phyloP scores from a whole-genome alignment of 208 protist species.

The Crithidia sp. region DNA sequence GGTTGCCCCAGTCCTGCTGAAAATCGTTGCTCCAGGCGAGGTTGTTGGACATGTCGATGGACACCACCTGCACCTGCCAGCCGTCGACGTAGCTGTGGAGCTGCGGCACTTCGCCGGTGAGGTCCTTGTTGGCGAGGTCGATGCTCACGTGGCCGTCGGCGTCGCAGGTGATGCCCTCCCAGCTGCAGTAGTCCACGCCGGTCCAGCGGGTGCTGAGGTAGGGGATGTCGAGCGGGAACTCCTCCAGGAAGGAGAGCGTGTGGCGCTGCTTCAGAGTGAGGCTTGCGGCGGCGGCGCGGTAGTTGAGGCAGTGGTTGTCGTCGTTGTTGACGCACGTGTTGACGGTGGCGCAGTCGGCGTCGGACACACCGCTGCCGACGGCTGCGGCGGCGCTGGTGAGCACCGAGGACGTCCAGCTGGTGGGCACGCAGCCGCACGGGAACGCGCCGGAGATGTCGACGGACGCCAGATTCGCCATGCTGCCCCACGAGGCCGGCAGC shows the following conservation, averaged over 20 bases:
- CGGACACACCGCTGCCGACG: slow-evolving; percentile 1
- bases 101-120: slow-evolving; percentile 13
- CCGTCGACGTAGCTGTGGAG: neutral
- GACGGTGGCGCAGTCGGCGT: slow-evolving; percentile 1
- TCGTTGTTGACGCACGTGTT: neutral
- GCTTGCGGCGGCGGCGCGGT: neutral
- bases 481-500: slow-evolving; percentile 16
- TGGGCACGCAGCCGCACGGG: slow-evolving; percentile 16
- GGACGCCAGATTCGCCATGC: slow-evolving; percentile 16
- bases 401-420: slow-evolving; percentile 2
- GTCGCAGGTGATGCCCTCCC: slow-evolving; percentile 19
- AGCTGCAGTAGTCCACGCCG: slow-evolving; percentile 21
- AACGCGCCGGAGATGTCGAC: slow-evolving; percentile 21
- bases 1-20: neutral
- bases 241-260: neutral
- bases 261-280: neutral
- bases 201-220: neutral
- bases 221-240: neutral
- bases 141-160: slow-evolving; percentile 8
- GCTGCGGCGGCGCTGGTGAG: slow-evolving; percentile 14
- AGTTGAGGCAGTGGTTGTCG: neutral
- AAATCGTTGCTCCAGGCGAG: neutral
- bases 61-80: slow-evolving; percentile 1
- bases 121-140: slow-evolving; percentile 14
- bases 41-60: slow-evolving; percentile 16